phyloP scores from a whole-genome alignment of 2,329 filamentous ascomycete genomes.

The Ceratocystis albifundus region DNA sequence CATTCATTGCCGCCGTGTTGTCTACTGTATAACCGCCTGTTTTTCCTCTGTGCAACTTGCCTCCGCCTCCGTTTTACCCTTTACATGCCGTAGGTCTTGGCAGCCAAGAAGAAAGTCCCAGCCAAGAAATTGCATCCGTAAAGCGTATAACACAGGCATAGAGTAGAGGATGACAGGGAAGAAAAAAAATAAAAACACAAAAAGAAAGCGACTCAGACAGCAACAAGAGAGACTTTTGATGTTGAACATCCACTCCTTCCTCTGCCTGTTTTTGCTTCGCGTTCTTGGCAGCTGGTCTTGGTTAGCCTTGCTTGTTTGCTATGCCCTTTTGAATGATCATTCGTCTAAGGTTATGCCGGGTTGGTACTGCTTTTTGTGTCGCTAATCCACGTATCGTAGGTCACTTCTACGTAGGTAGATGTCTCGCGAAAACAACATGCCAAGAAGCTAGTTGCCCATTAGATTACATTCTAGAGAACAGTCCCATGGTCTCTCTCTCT shows the following conservation, averaged over 20 bases:
- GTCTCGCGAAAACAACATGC: slow-evolving; percentile 1
- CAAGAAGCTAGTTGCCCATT: not conserved
- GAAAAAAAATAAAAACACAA: no score
- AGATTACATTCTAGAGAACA: not conserved
- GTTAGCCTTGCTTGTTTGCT: slow-evolving; percentile 4
- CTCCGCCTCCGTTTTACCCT: not conserved
- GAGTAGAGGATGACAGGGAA: not conserved
- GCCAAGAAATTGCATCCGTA: slow-evolving; percentile 4
- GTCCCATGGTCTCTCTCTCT: not conserved
- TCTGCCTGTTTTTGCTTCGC: not conserved
- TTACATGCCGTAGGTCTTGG: slow-evolving; percentile 7
- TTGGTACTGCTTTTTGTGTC: slow-evolving; percentile 1
- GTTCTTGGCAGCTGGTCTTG: slow-evolving; percentile 1
- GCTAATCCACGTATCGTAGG: not conserved
- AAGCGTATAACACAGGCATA: not conserved
- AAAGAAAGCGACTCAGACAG: not conserved
- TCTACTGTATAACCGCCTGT: slow-evolving; percentile 4
- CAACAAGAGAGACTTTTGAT: not conserved
- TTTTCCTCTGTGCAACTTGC: slow-evolving; percentile 4
- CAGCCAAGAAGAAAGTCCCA: not conserved
- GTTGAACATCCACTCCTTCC: not conserved
- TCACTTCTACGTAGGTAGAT: not conserved
- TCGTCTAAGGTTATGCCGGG: not conserved
- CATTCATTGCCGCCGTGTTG: not conserved
- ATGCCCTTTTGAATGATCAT: not conserved